Evolutionary conservation across 306 rosid species (phyloP), one percentile per base, ranked within the genome.

Genomic region (Inga laurina): DNA sequence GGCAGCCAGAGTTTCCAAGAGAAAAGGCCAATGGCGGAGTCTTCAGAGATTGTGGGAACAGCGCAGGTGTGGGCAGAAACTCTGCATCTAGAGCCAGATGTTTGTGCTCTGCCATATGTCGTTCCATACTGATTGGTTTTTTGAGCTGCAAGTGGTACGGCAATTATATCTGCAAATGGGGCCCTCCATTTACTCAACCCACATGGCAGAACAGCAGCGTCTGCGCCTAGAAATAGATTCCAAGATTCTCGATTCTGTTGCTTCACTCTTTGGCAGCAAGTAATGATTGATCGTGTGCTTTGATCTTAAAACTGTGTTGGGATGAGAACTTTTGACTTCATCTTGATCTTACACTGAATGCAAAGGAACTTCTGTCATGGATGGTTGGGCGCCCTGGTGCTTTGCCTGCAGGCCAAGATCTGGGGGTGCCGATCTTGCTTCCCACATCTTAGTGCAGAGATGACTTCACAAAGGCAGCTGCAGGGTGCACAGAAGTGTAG

Each of bases 11-110:
- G 75, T 77, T 84, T 88, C n/a, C 82, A 75, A 43, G 82, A 83
- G 78, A 87, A 84, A 85, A 87, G 80, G 83, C 81, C 85, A 27
- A 85, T 52, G 77, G 79, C 79, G 67, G 86, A 77, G 84, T 78
- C 85, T 84, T 82, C 87, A 35, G 78, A 48, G 77, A 79, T 45
- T 85, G 90, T 82, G 83, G 93, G 78, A 77, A 76, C 80, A 48
- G 89, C 75, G 7, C 89, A 85, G 69, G 97, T 94, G 39, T 96
- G 99, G 99, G 94, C 96, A n/a, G 97, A 93, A 84, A 94, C 86
- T 82, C 81, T 89, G 88, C 92, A 85, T 81, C 76, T 96, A 77
- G 97, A 89, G 85, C 78, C 87, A 69, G 94, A 92, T 79, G 75
- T 92, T 65, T 86, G 76, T 70, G 97, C 97, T 78, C 87, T 94